Evolutionary conservation across 176 grass and related monocot genomes (phyloP).

Genomic region (Zea luxurians): DNA sequence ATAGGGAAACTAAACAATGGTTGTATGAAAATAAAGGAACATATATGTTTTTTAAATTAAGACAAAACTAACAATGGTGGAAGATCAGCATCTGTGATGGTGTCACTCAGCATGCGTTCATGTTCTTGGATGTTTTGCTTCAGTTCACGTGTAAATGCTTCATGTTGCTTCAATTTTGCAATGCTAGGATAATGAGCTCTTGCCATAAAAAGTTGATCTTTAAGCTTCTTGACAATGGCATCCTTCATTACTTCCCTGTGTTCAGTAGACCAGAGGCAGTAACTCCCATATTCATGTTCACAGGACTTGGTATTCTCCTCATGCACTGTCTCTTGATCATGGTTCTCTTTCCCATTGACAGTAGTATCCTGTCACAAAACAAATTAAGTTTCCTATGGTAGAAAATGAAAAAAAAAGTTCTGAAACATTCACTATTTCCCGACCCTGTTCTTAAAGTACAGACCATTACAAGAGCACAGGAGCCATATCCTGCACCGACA

Average conservation of each 20-base stretch:
- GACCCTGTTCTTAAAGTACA: not conserved
- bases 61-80: slow-evolving; percentile 42
- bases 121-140: slow-evolving; percentile 88
- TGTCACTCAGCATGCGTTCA: slow-evolving; percentile 77
- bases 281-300: slow-evolving; percentile 78
- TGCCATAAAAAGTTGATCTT: slow-evolving; percentile 79
- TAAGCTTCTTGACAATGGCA: slow-evolving; percentile 60
- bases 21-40: not conserved
- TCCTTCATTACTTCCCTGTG: slow-evolving; percentile 80
- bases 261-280: slow-evolving; percentile 81
- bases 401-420: not conserved
- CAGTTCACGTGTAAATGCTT: slow-evolving; percentile 60
- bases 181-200: slow-evolving; percentile 86
- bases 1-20: too few relatives aligned
- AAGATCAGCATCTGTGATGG: slow-evolving; percentile 71
- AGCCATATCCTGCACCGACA: not conserved
- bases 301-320: slow-evolving; percentile 49
- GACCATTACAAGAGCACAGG: not conserved
- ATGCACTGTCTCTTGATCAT: slow-evolving; percentile 22
- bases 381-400: slow-evolving; percentile 10
- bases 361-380: slow-evolving; percentile 23
- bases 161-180: slow-evolving; percentile 67
- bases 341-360: slow-evolving; percentile 11
- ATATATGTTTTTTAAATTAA: slow-evolving; percentile 7
- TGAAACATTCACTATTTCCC: not conserved